These are phyloP conservation scores for Aspergillus campestris DNA, from an alignment of 495 filamentous ascomycete genomes.

Conservation along the genomic window DNA sequence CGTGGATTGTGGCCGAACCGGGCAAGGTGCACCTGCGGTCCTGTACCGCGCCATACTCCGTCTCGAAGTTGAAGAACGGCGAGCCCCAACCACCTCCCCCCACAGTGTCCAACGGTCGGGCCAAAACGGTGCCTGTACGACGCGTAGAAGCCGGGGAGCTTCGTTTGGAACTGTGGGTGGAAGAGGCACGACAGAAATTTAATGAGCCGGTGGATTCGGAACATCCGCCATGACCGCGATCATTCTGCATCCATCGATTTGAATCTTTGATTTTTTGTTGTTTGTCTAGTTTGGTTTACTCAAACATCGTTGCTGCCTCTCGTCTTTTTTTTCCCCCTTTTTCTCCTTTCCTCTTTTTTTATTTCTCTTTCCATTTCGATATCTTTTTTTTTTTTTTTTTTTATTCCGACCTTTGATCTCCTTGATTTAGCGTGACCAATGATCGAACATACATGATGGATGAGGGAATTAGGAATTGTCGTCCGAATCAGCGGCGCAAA, in stretches of 20 bases:
- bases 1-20: slow-evolving; percentile 48
- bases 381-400: too few relatives aligned
- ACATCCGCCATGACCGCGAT: slow-evolving; percentile 26
- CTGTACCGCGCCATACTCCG: slow-evolving; percentile 39
- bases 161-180: slow-evolving; percentile 47
- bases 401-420: slow-evolving; percentile 19
- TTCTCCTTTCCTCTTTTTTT: slow-evolving; percentile 4
- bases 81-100: slow-evolving; percentile 31
- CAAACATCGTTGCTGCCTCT: slow-evolving; percentile 1
- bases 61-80: slow-evolving; percentile 33
- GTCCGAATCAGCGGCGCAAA: slow-evolving; percentile 36
- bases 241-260: slow-evolving; percentile 5
- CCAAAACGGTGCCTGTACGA: slow-evolving; percentile 46
- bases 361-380: slow-evolving; percentile 6
- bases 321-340: not conserved
- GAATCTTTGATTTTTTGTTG: slow-evolving; percentile 3
- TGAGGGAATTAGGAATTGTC: slow-evolving; percentile 34
- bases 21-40: slow-evolving; percentile 38
- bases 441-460: slow-evolving; percentile 43
- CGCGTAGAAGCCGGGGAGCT: slow-evolving; percentile 47
- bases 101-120: slow-evolving; percentile 34
- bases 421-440: slow-evolving; percentile 45
- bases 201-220: slow-evolving; percentile 40
- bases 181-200: slow-evolving; percentile 49
- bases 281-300: slow-evolving; percentile 16